phyloP scores from a whole-genome alignment of 2,329 filamentous ascomycete species.

The Monilinia laxa region DNA sequence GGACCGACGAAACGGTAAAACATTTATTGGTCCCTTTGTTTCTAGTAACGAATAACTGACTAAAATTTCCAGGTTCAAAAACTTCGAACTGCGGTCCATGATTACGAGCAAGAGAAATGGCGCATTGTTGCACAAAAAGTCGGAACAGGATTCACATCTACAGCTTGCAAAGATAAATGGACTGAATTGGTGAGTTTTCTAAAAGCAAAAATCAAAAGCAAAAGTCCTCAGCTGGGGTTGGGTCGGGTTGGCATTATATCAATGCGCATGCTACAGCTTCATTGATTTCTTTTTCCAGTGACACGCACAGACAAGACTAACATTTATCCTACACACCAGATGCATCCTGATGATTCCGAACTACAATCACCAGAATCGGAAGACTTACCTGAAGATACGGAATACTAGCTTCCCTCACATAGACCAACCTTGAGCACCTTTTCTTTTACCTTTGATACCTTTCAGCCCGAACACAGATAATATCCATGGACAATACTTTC shows the following conservation, averaged over 20 bases:
- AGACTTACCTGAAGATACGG: slow-evolving; percentile 1
- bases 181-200: slow-evolving; percentile 34
- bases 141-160: slow-evolving; percentile 83
- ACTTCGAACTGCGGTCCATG: slow-evolving; percentile 71
- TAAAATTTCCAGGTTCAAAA: slow-evolving; percentile 63
- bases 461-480: not conserved
- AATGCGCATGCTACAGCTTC: not conserved
- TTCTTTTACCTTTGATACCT: not conserved
- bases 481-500: not conserved
- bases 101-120: slow-evolving; percentile 92
- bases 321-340: slow-evolving; percentile 1
- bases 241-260: slow-evolving; percentile 4
- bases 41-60: slow-evolving; percentile 30
- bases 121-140: slow-evolving; percentile 88
- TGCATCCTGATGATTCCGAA: slow-evolving; percentile 16
- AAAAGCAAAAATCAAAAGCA: not conserved
- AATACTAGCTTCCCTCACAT: slow-evolving; percentile 7
- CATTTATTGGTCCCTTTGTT: not conserved
- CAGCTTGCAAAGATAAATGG: slow-evolving; percentile 71
- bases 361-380: slow-evolving; percentile 12
- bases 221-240: not conserved
- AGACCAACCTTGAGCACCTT: not conserved
- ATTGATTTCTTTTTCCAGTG: slow-evolving; percentile 10
- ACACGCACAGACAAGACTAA: slow-evolving; percentile 1
- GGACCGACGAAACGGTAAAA: slow-evolving; percentile 89